Base-by-base conservation (phyloP, 2,329 filamentous ascomycete genomes). In the Verticillium alfalfae region DNA sequence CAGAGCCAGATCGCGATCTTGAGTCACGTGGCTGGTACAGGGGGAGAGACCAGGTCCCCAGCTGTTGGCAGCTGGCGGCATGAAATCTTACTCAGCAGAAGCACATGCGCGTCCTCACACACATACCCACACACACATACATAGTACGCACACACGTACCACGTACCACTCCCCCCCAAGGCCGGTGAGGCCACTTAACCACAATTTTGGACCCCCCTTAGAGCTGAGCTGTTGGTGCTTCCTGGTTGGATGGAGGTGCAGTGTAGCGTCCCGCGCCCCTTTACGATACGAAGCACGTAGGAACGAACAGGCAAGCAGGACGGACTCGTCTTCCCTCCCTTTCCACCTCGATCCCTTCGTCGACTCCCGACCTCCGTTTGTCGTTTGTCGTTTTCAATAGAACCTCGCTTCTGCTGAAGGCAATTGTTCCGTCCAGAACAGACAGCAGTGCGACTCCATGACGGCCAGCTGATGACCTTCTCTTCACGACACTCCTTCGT, bases 401-500 rank as follows among this genome's bases (percentile, higher is more conserved):
- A 41, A 10, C 22, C 34, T 59, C 60, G 45, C 45, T 57, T 57
- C 41, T 59, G 34, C 55, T 62, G 61, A 58, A 45, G 56, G 58
- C 58, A 45, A 54, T 54, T 59, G 58, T 56, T 34, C 26, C 56
- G 60, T 57, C 57, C 56, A 49, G 60, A 55, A 37, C 62, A 59
- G 58, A 37, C 62, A 59, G 58, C 56, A 57, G 60, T 61, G 56
- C 60, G 41, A 45, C 59, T 65, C 61, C 63, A 65, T 67, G 69
- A 66, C 69, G 64, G 67, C 70, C 64, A 77, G 77, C 70, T 78
- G 78, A 79, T 78, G 70, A 66, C 62, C 73, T 75, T 70, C 68
- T 64, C 70, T 78, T 79, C 75, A 72, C 67, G 69, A 78, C 76
- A 74, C 67, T 79, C 76, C 68, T 78, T 79, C 16, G 45, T 52